Evolutionary conservation across 2,329 filamentous ascomycete genomes (phyloP), one percentile per base, ranked within the genome.

Genomic region (Macrophomina tecta): DNA sequence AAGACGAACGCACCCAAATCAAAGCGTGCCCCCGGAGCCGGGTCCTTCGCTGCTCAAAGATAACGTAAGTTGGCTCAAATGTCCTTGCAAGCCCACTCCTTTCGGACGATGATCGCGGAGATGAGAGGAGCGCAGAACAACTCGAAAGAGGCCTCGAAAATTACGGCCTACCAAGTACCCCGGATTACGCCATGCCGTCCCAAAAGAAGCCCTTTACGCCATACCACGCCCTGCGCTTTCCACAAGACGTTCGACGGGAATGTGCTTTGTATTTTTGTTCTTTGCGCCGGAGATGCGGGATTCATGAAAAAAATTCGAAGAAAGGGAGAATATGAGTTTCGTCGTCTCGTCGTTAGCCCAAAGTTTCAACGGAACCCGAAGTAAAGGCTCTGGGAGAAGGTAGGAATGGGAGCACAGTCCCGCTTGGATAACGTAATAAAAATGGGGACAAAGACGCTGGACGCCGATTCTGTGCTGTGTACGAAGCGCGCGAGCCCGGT

Each of bases 321-420:
- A 49, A 61, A 36, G 32, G 45, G 32, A 18, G 18, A n/a, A 12
- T 6, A 14, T n/a, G n/a, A 45, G 46, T 62, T 49, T 49, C 14
- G 58, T 62, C 58, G 58, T 62, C 45, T 62, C 58, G 58, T 62
- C 58, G 28, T 61, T 62, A 62, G 45, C 58, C 58, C 58, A 62
- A 62, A 51, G 58, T 28, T 12, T 55, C 34, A 38, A 61, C 40
- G 30, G 48, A 42, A n/a, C 23, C 18, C 11, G 28, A 62, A 48
- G 28, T n/a, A 62, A 45, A 49, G 42, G 42, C 14, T 18, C 4
- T 61, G 2, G 16, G 30, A 46, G 40, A 61, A 61, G 56, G 7
- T 46, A 61, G 16, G 30, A 2, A 48, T 30, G 28, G 32, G 14
- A 62, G 12, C 42, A 14, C 46, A 34, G 40, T 36, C 56, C 53